Evolutionary conservation across 768 basidiomycete species (phyloP).

Genomic region (Podaxis carcinomalis): DNA sequence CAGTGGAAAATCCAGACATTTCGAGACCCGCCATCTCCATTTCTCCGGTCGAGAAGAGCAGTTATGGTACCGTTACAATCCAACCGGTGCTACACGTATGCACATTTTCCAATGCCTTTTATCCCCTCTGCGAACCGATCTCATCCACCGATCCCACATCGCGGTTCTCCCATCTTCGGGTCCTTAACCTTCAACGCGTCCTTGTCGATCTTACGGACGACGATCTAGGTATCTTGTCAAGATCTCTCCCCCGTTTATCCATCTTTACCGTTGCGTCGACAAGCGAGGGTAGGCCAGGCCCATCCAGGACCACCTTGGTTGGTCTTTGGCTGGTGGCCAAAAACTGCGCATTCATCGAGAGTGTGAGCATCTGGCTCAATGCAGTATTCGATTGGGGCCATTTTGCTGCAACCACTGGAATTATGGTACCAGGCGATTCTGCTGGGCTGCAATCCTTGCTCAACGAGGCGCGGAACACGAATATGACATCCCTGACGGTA

Average conservation of each 20-base stretch:
- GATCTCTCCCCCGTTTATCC: background rate
- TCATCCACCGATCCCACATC: background rate
- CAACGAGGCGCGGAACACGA: background rate
- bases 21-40: background rate
- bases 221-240: background rate
- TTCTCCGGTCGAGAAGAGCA: no score
- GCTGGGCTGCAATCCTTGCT: background rate
- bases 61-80: background rate
- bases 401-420: background rate
- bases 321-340: background rate
- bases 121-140: background rate
- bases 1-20: background rate
- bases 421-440: background rate
- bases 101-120: background rate
- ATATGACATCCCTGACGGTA: background rate
- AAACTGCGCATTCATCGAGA: background rate
- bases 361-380: background rate
- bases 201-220: background rate
- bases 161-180: background rate
- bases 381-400: background rate
- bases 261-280: background rate
- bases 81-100: background rate
- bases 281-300: background rate
- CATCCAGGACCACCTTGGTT: background rate
- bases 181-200: background rate